Evolutionary conservation across 1,284 basidiomycete species (phyloP).

Genomic region (Vanrija humicola): DNA sequence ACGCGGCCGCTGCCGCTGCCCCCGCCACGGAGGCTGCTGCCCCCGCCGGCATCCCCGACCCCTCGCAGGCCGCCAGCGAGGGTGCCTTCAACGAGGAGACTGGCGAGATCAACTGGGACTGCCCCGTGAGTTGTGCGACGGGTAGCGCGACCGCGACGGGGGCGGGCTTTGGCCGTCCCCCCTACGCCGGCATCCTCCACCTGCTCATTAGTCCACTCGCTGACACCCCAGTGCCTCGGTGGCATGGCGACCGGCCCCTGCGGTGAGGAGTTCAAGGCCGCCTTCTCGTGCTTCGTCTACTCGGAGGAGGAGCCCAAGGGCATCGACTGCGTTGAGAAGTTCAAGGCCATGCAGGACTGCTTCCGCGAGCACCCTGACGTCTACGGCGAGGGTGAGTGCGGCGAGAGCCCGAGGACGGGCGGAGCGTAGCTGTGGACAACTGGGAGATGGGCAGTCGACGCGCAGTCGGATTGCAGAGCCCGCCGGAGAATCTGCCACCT

Average conservation of each 20-base stretch:
- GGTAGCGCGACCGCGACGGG: too few relatives aligned
- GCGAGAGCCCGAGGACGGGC: background rate
- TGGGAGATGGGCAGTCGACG: background rate
- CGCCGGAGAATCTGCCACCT: too few relatives aligned
- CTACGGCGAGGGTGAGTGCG: slow-evolving; percentile 76
- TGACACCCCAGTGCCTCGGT: slow-evolving; percentile 66
- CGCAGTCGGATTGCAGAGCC: too few relatives aligned
- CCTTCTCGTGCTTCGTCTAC: slow-evolving; percentile 95
- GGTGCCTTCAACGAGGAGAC: slow-evolving; percentile 80
- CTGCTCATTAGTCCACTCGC: background rate
- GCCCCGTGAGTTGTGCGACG: slow-evolving; percentile 55
- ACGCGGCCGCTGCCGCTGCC: background rate
- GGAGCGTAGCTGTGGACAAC: background rate
- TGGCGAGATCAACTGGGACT: slow-evolving; percentile 98
- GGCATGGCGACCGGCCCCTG: slow-evolving; percentile 99
- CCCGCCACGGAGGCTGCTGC: background rate
- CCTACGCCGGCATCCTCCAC: background rate
- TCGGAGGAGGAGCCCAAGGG: slow-evolving; percentile 96
- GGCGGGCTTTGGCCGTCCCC: too few relatives aligned
- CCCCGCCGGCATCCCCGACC: background rate
- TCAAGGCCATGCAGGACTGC: slow-evolving; percentile 97
- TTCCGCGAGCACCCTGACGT: slow-evolving; percentile 93
- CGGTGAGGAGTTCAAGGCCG: slow-evolving; percentile 87
- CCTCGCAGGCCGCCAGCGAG: slow-evolving; percentile 24
- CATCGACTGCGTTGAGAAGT: slow-evolving; percentile 95